A percentile compares a stretch with the other conserved stretches of the same genome.
Conservation (phyloP, 345 rosid species). For the Streptanthus diversifolius region DNA sequence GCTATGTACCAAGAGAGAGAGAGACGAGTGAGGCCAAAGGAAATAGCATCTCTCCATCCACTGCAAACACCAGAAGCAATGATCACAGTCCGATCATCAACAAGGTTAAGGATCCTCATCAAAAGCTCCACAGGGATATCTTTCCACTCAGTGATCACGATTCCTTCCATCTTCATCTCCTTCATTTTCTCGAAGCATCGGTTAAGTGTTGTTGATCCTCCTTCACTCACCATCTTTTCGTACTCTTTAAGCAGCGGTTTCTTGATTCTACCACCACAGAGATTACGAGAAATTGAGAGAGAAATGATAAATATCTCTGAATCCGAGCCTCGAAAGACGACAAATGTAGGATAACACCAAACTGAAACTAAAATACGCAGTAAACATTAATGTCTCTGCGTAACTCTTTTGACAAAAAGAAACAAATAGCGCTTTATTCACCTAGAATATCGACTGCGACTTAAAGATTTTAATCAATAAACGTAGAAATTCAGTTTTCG, state of each 20-base stretch:
- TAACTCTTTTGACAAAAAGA: background rate
- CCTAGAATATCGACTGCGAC: background rate
- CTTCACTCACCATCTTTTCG: conserved; percentile 26
- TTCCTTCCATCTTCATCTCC: conserved; percentile 50
- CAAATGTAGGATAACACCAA: background rate
- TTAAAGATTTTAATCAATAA: background rate
- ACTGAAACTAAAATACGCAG: background rate
- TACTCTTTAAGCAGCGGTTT: background rate
- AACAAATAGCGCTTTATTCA: background rate
- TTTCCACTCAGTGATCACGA: conserved; percentile 64
- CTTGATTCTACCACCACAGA: conserved; percentile 38
- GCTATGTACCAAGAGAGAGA: conserved; percentile 63
- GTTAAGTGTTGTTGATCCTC: conserved; percentile 48
- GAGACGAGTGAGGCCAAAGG: conserved; percentile 71
- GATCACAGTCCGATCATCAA: conserved; percentile 71
- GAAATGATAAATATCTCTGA: background rate
- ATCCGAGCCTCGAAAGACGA: background rate
- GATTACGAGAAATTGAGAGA: background rate
- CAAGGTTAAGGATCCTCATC: conserved; percentile 62
- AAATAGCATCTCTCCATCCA: conserved; percentile 93
- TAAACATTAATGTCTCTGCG: background rate
- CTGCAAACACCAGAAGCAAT: conserved; percentile 80
- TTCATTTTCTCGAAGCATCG: conserved; percentile 56
- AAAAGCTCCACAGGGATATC: conserved; percentile 88
- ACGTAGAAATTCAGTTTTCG: background rate